Conservation (phyloP, 1,284 basidiomycete genomes). For the Meripilus lineatus region DNA sequence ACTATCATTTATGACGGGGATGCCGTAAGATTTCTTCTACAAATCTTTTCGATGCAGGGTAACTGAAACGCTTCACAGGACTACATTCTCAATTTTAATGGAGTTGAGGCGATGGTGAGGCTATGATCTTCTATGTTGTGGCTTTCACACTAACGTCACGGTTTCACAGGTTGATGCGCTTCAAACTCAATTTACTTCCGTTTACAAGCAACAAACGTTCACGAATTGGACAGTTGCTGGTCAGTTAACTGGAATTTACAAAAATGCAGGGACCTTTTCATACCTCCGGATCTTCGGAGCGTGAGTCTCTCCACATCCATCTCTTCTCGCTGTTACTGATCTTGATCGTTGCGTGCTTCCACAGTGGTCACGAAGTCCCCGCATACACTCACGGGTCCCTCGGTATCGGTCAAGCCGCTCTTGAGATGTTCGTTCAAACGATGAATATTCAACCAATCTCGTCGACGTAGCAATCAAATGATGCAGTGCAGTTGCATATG, state of each 20-base stretch:
- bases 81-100: constrained; percentile 55
- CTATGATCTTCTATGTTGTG: too few relatives aligned
- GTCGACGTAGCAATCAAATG: too few relatives aligned
- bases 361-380: constrained; percentile 22
- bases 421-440: constrained; percentile 25
- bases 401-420: constrained; percentile 19
- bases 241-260: constrained; percentile 44
- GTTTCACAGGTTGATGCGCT: constrained; percentile 17
- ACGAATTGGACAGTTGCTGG: constrained; percentile 47
- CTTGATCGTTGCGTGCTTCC: background rate
- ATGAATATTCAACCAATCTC: constrained; percentile 20
- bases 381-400: constrained; percentile 23
- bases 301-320: constrained; percentile 11
- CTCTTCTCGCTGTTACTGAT: background rate
- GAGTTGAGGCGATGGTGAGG: constrained; percentile 58
- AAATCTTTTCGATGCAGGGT: constrained; percentile 8
- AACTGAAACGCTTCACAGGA: constrained; percentile 32
- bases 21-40: constrained; percentile 33
- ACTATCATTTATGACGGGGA: constrained; percentile 53
- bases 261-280: constrained; percentile 58
- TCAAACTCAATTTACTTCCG: constrained; percentile 16
- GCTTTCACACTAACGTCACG: too few relatives aligned
- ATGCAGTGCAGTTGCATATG: too few relatives aligned
- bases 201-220: constrained; percentile 32
- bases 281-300: constrained; percentile 53